Evolutionary conservation across 2,329 filamentous ascomycete species (phyloP).

Genomic region (Sporothrix dimorphospora): DNA sequence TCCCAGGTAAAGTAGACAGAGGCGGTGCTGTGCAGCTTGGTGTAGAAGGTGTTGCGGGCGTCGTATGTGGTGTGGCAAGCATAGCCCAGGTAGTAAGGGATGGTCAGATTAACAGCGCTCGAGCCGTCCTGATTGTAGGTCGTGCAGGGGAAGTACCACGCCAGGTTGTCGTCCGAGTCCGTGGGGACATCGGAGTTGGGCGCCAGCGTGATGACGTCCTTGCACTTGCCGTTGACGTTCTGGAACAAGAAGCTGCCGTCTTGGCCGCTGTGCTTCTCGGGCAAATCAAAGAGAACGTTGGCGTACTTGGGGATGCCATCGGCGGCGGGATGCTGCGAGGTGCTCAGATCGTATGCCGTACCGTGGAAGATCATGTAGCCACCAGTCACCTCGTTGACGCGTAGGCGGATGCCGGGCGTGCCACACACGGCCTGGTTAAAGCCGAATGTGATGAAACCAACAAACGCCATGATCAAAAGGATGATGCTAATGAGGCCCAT

Average conservation of each 20-base stretch:
- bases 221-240: constrained; percentile 97
- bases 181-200: constrained; percentile 77
- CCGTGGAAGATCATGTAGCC: constrained; percentile 98
- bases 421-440: constrained; percentile 90
- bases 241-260: constrained; percentile 98
- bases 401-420: constrained; percentile 69
- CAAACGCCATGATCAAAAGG: constrained; percentile 79
- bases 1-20: constrained; percentile 98
- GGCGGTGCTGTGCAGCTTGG: constrained; percentile 65
- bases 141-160: constrained; percentile 96
- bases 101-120: constrained; percentile 71
- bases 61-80: constrained; percentile 78
- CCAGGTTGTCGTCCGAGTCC: constrained; percentile 71
- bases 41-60: constrained; percentile 76
- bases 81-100: constrained; percentile 80
- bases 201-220: constrained; percentile 78
- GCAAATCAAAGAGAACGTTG: constrained; percentile 87
- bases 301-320: constrained; percentile 71
- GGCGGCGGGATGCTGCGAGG: constrained; percentile 77
- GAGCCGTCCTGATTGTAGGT: constrained; percentile 94
- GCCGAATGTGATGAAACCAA: constrained; percentile 95
- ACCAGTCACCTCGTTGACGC: constrained; percentile 75
- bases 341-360: constrained; percentile 79
- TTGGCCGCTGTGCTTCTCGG: constrained; percentile 78
- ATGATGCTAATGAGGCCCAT: constrained; percentile 97